Base-by-base conservation (phyloP, 192 early-diverging fungal species). In the Dispira simplex region DNA sequence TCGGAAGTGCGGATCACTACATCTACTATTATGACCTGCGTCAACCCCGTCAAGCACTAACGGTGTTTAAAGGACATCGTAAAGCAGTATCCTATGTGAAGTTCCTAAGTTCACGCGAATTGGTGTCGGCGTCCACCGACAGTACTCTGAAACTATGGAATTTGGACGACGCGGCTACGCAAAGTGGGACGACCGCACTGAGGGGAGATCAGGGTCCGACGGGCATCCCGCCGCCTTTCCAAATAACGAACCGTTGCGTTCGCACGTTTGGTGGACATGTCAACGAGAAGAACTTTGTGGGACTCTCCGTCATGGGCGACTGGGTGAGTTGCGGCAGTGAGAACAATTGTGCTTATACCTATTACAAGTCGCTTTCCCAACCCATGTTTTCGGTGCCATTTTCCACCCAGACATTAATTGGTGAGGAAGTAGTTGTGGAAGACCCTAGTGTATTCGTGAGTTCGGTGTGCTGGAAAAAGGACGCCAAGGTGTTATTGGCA, bases 221-320 rank as follows among this genome's bases (percentile, higher is more conserved):
- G 6, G 32, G 32, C 3, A 6, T 39, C 6, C 32, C 32, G 32
- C 32, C 32, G 32, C 32, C 32, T 39, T 39, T 39, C 6, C 32
- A 39, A 39, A 39, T 39, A 47, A 46, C 0, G 25, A 55, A 64
- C 72, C 11, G 51, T 20, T 90, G 84, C 57, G 68, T 78, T 8
- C 74, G 90, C 27, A 87, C 87, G 16, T 98, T 80, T 71, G 71
- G 77, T 9, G 95, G 95, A 8, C 95, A 98, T 68, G 53, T 74
- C 11, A 98, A 98, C 66, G 91, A 94, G 67, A 92, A 90, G 76
- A 96, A 96, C 75, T 98, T 98, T 90, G 95, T 96, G 8, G 95
- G 95, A 2, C 75, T 98, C 63, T 86, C 83, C 26, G 78, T 85
- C 8, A 85, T 85, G 56, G 70, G 63, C 11, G 90, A 95, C 54